Evolutionary conservation across 352 stramenopile species (phyloP), one percentile per base, ranked within the genome.

Genomic region (Phytophthora hibernalis): DNA sequence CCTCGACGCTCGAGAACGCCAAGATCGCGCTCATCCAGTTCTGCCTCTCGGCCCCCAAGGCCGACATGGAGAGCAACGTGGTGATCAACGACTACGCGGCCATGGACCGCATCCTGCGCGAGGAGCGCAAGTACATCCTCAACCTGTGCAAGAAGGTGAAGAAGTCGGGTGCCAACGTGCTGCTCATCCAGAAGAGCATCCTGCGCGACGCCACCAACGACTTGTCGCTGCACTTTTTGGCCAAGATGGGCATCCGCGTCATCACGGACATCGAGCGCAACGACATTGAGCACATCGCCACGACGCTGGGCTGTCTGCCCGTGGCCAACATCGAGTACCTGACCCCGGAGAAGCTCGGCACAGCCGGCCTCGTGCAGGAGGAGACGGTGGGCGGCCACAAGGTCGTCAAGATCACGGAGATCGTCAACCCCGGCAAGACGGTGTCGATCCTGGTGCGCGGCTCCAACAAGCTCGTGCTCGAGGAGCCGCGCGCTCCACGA

Each of bases 61-160:
- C 97, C 12, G 98, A 99, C 81, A 99, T 99, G 93, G 98, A 99
- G 79, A 99, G 99, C 85, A 99, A 98, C 72, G 97, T 99, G n/a
- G 97, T 99, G 33, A 98, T 99, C 54, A 98, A 93, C 61, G 98
- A 99, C 80, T 99, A 99, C 82, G 96, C 96, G 31, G 96, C 96
- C 44, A 99, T 99, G 98, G 98, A 99, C 82, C 92, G 98, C 40
- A 98, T 99, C 63, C 81, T 99, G 28, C 91, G 97, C 40, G 98
- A 99, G 62, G 98, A 99, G 78, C 87, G 97, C 68, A 99, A 99
- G 82, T 99, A 99, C 85, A 98, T 99, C 56, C 77, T 99, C 22
- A 92, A 97, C 65, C 67, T 99, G 58, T 95, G 87, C 72, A 98
- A 99, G 87, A 96, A 97, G 66, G 98, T 99, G 73, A 99, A 99